A percentile compares a stretch with the other conserved stretches of the same genome.
Conservation (phyloP, 495 filamentous ascomycete species). For the Evansstolkia leycettana region DNA sequence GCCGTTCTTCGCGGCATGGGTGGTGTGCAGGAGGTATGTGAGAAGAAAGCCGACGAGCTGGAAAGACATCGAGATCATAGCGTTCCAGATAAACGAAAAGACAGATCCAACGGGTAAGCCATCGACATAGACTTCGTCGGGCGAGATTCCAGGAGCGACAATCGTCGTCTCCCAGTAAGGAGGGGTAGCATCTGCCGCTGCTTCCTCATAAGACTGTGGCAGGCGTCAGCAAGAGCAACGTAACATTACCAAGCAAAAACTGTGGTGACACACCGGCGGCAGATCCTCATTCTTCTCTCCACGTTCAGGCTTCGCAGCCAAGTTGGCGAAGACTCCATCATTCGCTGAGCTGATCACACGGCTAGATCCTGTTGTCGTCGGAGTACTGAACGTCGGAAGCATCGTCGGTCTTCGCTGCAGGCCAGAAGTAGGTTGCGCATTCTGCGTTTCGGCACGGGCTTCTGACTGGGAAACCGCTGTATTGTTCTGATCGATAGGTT, state of each 20-base stretch:
- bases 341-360: conserved; percentile 47
- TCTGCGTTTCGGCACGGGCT: conserved; percentile 11
- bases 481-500: conserved; percentile 15
- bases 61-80: conserved; percentile 98
- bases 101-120: conserved; percentile 91
- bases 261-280: conserved; percentile 63
- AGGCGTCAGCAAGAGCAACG: background rate
- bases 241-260: conserved; percentile 15
- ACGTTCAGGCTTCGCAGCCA: conserved; percentile 80
- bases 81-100: conserved; percentile 96
- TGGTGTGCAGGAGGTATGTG: conserved; percentile 95
- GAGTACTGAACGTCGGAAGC: conserved; percentile 33
- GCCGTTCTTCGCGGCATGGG: conserved; percentile 95
- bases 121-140: conserved; percentile 92
- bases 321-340: conserved; percentile 93
- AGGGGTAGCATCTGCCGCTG: conserved; percentile 88
- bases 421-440: conserved; percentile 11
- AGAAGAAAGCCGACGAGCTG: conserved; percentile 93
- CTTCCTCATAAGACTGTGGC: conserved; percentile 91
- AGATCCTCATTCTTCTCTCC: conserved; percentile 73
- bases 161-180: conserved; percentile 99
- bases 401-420: conserved; percentile 39
- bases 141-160: conserved; percentile 72
- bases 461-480: conserved; percentile 26
- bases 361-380: conserved; percentile 20